Conservation (phyloP, 169 alveolate genomes). For the Babesia caballi region DNA sequence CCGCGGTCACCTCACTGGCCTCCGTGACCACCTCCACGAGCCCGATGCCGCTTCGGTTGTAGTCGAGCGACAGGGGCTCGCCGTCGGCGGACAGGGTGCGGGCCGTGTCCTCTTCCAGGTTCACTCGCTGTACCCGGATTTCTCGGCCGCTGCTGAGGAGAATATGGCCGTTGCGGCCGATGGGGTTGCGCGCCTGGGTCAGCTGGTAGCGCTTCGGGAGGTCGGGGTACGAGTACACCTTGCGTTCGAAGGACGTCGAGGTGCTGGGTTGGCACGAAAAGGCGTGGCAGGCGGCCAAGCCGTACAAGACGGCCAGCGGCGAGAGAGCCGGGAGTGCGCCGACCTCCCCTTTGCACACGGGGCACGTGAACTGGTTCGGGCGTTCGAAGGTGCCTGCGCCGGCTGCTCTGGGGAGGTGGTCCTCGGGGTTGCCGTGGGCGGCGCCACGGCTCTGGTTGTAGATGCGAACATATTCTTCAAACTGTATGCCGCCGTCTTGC, state of each 20-base stretch:
- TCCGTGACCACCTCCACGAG: conserved; percentile 73
- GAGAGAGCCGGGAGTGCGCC: conserved; percentile 67
- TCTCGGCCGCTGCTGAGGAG: conserved; percentile 46
- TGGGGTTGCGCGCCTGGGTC: conserved; percentile 69
- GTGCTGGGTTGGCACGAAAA: conserved; percentile 57
- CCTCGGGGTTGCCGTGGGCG: neutral
- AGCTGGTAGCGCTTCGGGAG: conserved; percentile 78
- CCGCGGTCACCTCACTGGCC: conserved; percentile 59
- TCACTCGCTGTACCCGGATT: conserved; percentile 51
- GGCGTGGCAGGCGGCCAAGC: conserved; percentile 56
- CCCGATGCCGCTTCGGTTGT: conserved; percentile 76
- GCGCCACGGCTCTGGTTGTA: neutral
- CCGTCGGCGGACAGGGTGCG: conserved; percentile 28
- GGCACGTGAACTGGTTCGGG: conserved; percentile 66
- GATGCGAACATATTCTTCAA: conserved; percentile 2
- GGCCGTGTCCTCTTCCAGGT: conserved; percentile 79
- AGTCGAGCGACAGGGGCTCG: conserved; percentile 54
- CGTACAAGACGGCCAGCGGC: conserved; percentile 66
- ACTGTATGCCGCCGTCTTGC: neutral
- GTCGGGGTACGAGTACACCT: conserved; percentile 74
- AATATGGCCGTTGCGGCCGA: conserved; percentile 69
- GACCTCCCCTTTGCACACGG: conserved; percentile 73
- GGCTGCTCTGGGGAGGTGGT: neutral
- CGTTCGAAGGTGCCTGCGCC: neutral
- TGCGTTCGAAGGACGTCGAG: conserved; percentile 65